These are phyloP conservation scores for Eucalyptus urophylla DNA, from an alignment of 345 rosid genomes.

Conservation along the genomic window DNA sequence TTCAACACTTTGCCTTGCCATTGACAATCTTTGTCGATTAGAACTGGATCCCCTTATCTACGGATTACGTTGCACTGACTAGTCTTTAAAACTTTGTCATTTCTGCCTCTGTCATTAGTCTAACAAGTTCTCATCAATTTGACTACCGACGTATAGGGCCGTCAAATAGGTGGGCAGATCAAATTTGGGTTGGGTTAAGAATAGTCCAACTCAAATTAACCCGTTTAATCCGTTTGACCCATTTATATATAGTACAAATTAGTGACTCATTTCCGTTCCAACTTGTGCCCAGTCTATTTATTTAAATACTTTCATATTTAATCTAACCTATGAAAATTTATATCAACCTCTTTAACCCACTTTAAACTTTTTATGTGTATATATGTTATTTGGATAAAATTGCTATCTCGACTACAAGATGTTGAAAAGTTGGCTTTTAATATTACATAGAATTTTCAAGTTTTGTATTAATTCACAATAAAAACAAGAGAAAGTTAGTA, in stretches of 20 bases:
- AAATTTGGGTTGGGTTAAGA: not conserved
- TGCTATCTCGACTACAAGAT: not conserved
- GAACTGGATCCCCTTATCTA: not conserved
- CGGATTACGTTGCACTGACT: not conserved
- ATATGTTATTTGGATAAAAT: not conserved
- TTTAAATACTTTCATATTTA: not conserved
- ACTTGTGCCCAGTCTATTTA: not conserved
- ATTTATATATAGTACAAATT: too few relatives aligned
- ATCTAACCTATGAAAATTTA: not conserved
- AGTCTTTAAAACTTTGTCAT: not conserved
- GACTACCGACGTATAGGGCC: not conserved
- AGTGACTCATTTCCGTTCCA: rapidly evolving
- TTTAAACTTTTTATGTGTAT: too few relatives aligned
- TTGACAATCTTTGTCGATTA: not conserved
- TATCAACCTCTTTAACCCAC: not conserved
- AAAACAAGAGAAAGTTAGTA: not conserved
- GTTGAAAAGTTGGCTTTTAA: too few relatives aligned
- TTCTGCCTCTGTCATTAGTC: not conserved
- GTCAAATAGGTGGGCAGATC: not conserved
- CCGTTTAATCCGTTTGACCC: too few relatives aligned
- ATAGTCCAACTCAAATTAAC: not conserved
- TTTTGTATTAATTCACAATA: not conserved
- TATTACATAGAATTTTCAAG: not conserved
- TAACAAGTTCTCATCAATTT: too few relatives aligned
- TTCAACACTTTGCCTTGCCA: not conserved